Evolutionary conservation across 2,329 filamentous ascomycete genomes (phyloP).

Genomic region (Simplicillium aogashimaense): DNA sequence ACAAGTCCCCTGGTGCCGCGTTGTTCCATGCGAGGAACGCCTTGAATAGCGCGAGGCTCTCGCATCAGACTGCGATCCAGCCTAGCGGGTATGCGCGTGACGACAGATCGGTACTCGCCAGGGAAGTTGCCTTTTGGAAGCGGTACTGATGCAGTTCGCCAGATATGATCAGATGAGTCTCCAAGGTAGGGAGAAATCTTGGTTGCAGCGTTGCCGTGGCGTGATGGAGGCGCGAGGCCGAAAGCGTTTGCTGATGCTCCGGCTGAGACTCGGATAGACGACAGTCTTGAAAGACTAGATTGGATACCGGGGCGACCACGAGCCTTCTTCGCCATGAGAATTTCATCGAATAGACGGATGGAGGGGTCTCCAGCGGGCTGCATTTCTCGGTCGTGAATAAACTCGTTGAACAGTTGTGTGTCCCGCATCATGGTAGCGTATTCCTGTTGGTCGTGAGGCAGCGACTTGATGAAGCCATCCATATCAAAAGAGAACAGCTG

Average conservation of each 20-base stretch:
- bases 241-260: conserved; percentile 33
- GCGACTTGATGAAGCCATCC: conserved; percentile 53
- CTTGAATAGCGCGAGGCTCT: conserved; percentile 82
- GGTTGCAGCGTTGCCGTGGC: conserved; percentile 16
- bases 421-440: conserved; percentile 55
- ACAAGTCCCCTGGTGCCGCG: conserved; percentile 38
- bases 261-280: conserved; percentile 47
- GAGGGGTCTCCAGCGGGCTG: conserved; percentile 49
- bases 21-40: conserved; percentile 58
- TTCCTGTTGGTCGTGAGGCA: conserved; percentile 56
- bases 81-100: conserved; percentile 65
- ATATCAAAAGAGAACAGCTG: conserved; percentile 57
- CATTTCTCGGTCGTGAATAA: conserved; percentile 72
- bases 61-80: conserved; percentile 83
- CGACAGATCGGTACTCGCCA: conserved; percentile 50
- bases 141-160: conserved; percentile 57
- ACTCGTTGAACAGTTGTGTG: conserved; percentile 68
- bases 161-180: conserved; percentile 69
- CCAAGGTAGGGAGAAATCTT: conserved; percentile 53
- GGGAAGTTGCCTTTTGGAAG: conserved; percentile 52
- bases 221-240: conserved; percentile 20
- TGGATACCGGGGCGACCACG: conserved; percentile 57
- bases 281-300: conserved; percentile 52
- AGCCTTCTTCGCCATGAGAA: conserved; percentile 68
- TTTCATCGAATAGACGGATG: conserved; percentile 73